Evolutionary conservation across 176 grass and related monocot species (phyloP).

Genomic region (Oropetium thomaeum): DNA sequence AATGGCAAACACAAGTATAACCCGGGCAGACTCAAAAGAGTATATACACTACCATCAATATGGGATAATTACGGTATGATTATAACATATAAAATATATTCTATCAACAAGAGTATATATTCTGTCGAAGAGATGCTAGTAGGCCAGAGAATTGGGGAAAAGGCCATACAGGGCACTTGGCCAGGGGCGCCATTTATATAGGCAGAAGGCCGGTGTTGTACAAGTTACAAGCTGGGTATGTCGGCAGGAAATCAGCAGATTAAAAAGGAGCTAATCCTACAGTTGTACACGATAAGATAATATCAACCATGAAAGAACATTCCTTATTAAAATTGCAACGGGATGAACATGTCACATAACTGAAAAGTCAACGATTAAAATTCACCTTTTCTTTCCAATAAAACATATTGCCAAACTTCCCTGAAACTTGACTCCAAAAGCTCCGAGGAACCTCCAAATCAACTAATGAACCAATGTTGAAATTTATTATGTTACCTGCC

Average conservation of each 20-base stretch:
- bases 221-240: no score
- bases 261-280: no score
- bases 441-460: slow-evolving; percentile 84
- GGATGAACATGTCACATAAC: background rate
- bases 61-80: no score
- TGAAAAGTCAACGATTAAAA: background rate
- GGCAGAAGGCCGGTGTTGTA: no score
- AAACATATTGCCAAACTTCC: slow-evolving; percentile 96
- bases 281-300: no score
- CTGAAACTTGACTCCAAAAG: slow-evolving; percentile 85
- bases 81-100: background rate
- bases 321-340: no score
- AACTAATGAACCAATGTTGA: slow-evolving; percentile 78
- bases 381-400: slow-evolving; percentile 98
- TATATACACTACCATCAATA: background rate
- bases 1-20: background rate
- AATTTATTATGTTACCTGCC: slow-evolving; percentile 91
- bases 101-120: background rate
- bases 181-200: no score
- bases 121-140: background rate
- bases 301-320: no score
- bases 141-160: no score
- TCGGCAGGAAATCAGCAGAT: no score
- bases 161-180: no score
- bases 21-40: background rate